Evolutionary conservation across 108 stramenopile species (phyloP).

Genomic region (Aurantiochytrium sp.): DNA sequence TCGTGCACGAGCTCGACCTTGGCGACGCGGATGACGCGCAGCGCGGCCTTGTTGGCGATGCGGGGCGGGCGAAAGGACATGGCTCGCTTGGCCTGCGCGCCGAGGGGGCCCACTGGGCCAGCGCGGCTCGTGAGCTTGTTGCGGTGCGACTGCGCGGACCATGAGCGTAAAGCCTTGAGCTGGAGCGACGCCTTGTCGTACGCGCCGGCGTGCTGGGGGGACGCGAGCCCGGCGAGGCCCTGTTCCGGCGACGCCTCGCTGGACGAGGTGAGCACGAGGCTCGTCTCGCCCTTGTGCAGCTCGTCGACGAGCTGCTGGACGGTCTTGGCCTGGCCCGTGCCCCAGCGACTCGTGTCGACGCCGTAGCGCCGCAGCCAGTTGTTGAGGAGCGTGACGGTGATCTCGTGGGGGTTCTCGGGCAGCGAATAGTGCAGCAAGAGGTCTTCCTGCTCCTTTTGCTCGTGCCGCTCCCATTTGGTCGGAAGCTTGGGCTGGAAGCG

Average conservation of each 20-base stretch:
- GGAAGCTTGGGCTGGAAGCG: not conserved
- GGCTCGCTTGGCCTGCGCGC: no score
- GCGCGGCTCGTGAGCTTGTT: no score
- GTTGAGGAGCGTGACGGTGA: not conserved
- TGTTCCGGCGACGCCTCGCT: not conserved
- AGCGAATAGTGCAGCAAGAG: not conserved
- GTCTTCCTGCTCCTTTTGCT: not conserved
- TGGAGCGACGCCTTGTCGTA: no score
- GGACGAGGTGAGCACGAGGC: not conserved
- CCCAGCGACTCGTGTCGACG: not conserved
- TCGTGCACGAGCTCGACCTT: constrained; percentile 9
- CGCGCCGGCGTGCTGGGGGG: no score
- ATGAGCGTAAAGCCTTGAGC: no score
- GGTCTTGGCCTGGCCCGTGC: not conserved
- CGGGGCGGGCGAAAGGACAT: not conserved
- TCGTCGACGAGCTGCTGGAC: not conserved
- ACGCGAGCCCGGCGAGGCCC: not conserved
- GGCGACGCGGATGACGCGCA: constrained; percentile 6
- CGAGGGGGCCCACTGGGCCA: no score
- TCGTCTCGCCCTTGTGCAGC: not conserved
- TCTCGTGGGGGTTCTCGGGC: not conserved
- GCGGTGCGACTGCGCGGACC: no score
- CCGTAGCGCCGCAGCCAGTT: constrained; percentile 13
- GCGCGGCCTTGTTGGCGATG: not conserved
- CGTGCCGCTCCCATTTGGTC: not conserved